Conservation (phyloP, 2,329 filamentous ascomycete species). For the Zymoseptoria brevis region DNA sequence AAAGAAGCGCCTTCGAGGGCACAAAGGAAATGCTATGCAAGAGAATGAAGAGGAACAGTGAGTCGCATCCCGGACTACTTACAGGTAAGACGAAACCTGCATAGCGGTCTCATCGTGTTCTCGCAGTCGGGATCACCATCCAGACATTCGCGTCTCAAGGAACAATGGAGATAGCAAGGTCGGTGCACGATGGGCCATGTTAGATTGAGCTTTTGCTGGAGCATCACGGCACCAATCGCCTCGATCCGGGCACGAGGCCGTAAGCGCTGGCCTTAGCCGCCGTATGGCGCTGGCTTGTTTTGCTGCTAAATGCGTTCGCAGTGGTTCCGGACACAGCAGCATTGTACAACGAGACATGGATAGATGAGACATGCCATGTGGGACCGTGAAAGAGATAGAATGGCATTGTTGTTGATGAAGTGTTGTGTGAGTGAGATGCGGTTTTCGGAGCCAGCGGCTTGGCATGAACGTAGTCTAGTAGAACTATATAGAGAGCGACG, state of each 20-base stretch:
- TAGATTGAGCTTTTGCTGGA: not conserved
- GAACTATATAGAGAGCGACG: not conserved
- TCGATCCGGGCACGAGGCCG: not conserved
- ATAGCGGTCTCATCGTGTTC: not conserved
- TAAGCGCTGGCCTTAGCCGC: constrained; percentile 1
- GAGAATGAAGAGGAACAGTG: not conserved
- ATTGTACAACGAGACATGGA: not conserved
- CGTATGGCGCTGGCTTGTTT: not conserved
- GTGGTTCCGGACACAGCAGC: not conserved
- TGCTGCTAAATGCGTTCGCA: not conserved
- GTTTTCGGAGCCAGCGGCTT: not conserved
- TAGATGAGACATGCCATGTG: not conserved
- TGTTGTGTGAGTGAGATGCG: not conserved
- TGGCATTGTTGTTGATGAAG: not conserved
- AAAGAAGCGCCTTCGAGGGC: not conserved
- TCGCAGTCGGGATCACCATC: not conserved
- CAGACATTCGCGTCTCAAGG: not conserved
- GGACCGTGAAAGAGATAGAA: not conserved
- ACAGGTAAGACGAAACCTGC: not conserved
- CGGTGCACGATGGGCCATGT: not conserved
- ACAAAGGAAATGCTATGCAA: not conserved
- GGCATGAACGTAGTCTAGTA: not conserved
- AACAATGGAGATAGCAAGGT: not conserved
- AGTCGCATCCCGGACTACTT: not conserved
- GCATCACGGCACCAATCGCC: not conserved